phyloP scores from a whole-genome alignment of 345 rosid genomes.

The Euclidium syriacum region DNA sequence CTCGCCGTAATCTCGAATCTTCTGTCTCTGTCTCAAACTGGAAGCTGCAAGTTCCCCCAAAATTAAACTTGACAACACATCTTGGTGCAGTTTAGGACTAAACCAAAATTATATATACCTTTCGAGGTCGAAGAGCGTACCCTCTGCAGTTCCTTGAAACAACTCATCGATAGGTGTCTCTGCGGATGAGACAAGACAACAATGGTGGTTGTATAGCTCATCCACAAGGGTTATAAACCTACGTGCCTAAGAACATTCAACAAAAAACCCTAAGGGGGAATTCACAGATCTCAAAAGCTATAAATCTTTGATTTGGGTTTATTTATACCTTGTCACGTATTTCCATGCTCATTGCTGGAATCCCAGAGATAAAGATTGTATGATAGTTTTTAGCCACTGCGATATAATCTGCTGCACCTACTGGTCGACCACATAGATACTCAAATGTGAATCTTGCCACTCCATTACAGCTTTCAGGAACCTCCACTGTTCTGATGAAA shows the following conservation, averaged over 20 bases:
- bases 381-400: slow-evolving; percentile 78
- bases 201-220: slow-evolving; percentile 91
- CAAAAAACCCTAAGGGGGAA: neutral
- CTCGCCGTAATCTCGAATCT: slow-evolving; percentile 65
- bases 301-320: neutral
- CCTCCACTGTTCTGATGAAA: slow-evolving; percentile 58
- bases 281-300: neutral
- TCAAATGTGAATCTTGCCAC: slow-evolving; percentile 76
- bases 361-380: slow-evolving; percentile 71
- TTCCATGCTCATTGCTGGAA: slow-evolving; percentile 81
- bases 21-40: slow-evolving; percentile 90
- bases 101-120: slow-evolving; percentile 47
- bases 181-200: slow-evolving; percentile 65
- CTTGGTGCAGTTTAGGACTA: neutral
- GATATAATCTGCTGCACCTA: slow-evolving; percentile 94
- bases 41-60: slow-evolving; percentile 44
- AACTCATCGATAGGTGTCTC: slow-evolving; percentile 79
- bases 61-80: neutral
- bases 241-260: slow-evolving; percentile 63
- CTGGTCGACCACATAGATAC: slow-evolving; percentile 78
- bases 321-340: slow-evolving; percentile 71
- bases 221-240: slow-evolving; percentile 91
- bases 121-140: slow-evolving; percentile 77
- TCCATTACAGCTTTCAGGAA: slow-evolving; percentile 79
- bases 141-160: slow-evolving; percentile 97